Evolutionary conservation across 2,329 filamentous ascomycete genomes (phyloP), one percentile per base, ranked within the genome.

Genomic region (Trichoderma hamatum): DNA sequence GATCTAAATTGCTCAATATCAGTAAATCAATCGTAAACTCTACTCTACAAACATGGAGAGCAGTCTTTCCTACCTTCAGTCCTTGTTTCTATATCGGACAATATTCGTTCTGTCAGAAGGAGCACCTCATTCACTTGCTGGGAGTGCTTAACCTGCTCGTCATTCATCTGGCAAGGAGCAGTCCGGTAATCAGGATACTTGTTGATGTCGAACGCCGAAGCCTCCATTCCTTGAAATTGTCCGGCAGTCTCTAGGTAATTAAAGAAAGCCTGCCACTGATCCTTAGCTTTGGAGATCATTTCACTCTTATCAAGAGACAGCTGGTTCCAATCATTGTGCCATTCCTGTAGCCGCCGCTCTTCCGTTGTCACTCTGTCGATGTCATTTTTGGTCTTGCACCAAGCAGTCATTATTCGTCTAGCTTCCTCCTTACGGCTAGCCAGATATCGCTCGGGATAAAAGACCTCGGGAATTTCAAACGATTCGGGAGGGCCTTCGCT

Each of bases 401-500:
- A 80, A 1, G 74, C 79, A 14, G 70, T 69, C 70, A 84, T 82
- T 52, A 87, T 84, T 9, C 80, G 78, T 10, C 81, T 71, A 16
- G 85, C 83, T 64, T 84, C 82, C 13, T 83, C 78, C 67, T 82
- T 83, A 16, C 82, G 81, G 13, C 73, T 76, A 59, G 79, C 77
- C 63, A 86, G 75, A 69, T 88, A 88, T n/a, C 81, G 82, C 74
- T 88, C 86, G 1, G 84, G 82, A 72, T 86, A 88, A 70, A 87
- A 82, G 14, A 83, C 76, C 52, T 78, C 76, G 6, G 86, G 86
- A 39, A 88, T 82, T 3, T 86, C 83, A 52, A 86, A 78, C 3
- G 80, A 79, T 55, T 81, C 81, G 9, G 77, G 74, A 5, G 82
- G 78, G 2, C 82, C 83, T 4, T 80, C 77, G 3, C 79, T 80